These are phyloP conservation scores for Vitis labrusca DNA, from an alignment of 164 flowering plant genomes.

Conservation along the genomic window DNA sequence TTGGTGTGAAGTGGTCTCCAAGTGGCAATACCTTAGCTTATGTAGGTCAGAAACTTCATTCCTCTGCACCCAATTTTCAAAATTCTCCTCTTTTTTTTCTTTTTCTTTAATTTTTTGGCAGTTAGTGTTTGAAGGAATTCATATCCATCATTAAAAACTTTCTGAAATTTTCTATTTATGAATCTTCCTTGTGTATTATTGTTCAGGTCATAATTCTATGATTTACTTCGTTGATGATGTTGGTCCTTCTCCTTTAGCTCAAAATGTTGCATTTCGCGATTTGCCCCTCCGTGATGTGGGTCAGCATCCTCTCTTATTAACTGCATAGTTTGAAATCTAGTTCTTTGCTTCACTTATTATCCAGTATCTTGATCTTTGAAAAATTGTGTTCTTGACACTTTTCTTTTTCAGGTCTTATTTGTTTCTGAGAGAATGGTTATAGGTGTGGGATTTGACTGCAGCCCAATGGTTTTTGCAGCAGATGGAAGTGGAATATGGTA, in stretches of 20 bases:
- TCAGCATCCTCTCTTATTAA: slow-evolving; percentile 83
- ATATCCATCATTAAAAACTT: too few species aligned
- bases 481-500: slow-evolving; percentile 97
- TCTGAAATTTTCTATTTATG: too few species aligned
- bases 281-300: slow-evolving; percentile 99
- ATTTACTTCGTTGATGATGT: slow-evolving; percentile 97
- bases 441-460: slow-evolving; percentile 95
- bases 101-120: neutral
- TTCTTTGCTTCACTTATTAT: neutral
- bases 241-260: slow-evolving; percentile 95
- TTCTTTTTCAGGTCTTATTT: slow-evolving; percentile 67
- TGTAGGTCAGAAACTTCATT: slow-evolving; percentile 69
- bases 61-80: neutral
- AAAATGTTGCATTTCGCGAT: slow-evolving; percentile 84
- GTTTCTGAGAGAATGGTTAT: slow-evolving; percentile 86
- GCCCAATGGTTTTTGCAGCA: slow-evolving; percentile 88
- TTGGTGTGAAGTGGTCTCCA: slow-evolving; percentile 98
- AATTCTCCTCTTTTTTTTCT: neutral
- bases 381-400: neutral
- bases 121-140: neutral
- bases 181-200: slow-evolving; percentile 2
- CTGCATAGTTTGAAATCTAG: slow-evolving; percentile 1
- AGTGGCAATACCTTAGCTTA: slow-evolving; percentile 96
- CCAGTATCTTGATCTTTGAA: neutral
- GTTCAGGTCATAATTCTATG: slow-evolving; percentile 91